Percentiles rank a stretch among this genome's conserved stretches.
Evolutionary conservation across 768 basidiomycete genomes (phyloP).

Genomic region (Suillus placidus): DNA sequence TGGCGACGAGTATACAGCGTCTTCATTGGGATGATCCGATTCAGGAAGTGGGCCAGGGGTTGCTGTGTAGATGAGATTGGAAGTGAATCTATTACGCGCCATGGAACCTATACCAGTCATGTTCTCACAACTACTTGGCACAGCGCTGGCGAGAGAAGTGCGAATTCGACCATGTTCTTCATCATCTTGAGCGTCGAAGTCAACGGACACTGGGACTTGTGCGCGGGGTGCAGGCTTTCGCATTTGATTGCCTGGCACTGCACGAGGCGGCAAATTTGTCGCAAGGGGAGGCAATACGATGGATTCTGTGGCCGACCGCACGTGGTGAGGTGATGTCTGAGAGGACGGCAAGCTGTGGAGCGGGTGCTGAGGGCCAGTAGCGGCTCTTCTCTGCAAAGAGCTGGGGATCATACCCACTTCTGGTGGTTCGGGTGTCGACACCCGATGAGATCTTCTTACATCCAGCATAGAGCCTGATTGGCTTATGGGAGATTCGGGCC

Average conservation of each 20-base stretch:
- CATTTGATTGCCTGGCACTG: conserved; percentile 41
- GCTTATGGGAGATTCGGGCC: conserved; percentile 39
- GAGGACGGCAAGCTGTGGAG: conserved; percentile 18
- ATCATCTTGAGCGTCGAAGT: conserved; percentile 40
- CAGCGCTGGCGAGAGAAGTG: conserved; percentile 53
- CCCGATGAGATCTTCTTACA: conserved; percentile 37
- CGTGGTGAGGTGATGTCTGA: conserved; percentile 29
- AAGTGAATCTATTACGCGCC: conserved; percentile 27
- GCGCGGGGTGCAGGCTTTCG: conserved; percentile 68
- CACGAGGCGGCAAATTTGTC: conserved; percentile 25
- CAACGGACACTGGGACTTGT: conserved; percentile 62
- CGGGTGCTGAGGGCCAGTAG: conserved; percentile 33
- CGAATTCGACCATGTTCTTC: conserved; percentile 40
- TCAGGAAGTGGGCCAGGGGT: conserved; percentile 16
- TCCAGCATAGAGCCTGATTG: conserved; percentile 40
- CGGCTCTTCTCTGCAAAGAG: conserved; percentile 35
- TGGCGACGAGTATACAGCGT: conserved; percentile 11
- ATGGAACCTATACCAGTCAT: conserved; percentile 68
- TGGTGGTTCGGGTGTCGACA: conserved; percentile 34
- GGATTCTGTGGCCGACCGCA: conserved; percentile 38
- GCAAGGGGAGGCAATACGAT: conserved; percentile 25
- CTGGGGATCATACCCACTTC: conserved; percentile 28
- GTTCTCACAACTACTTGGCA: conserved; percentile 54
- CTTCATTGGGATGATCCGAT: conserved; percentile 21
- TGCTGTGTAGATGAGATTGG: conserved; percentile 21